Evolutionary conservation across 768 basidiomycete genomes (phyloP).

Genomic region (Epithele typhae): DNA sequence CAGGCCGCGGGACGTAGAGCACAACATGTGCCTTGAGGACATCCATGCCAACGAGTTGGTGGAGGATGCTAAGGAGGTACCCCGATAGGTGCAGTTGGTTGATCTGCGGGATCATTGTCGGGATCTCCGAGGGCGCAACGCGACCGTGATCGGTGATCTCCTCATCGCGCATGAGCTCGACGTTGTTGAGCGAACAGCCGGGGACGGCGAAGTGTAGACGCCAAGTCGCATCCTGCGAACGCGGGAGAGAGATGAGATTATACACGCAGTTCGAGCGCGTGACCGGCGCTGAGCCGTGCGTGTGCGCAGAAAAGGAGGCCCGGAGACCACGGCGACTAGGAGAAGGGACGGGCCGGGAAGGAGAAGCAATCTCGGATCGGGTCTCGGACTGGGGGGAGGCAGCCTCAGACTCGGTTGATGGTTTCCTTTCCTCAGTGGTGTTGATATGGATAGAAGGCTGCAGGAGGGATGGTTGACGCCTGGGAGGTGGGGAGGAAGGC

Average conservation of each 20-base stretch:
- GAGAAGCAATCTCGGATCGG: no score
- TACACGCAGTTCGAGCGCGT: slow-evolving; percentile 70
- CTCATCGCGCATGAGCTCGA: slow-evolving; percentile 50
- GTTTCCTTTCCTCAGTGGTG: no score
- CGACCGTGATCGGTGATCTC: slow-evolving; percentile 58
- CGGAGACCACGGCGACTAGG: not conserved
- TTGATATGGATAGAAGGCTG: no score
- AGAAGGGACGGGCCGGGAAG: no score
- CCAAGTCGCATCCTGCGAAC: slow-evolving; percentile 40
- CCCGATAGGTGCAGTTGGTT: slow-evolving; percentile 47
- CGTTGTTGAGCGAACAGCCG: slow-evolving; percentile 57
- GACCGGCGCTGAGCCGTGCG: slow-evolving; percentile 38
- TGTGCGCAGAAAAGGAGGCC: not conserved
- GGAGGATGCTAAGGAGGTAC: slow-evolving; percentile 51
- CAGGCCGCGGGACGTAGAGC: slow-evolving; percentile 53
- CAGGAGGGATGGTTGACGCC: slow-evolving; percentile 2
- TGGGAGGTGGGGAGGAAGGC: not conserved
- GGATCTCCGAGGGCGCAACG: slow-evolving; percentile 44
- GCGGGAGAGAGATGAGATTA: slow-evolving; percentile 61
- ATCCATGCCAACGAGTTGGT: slow-evolving; percentile 61
- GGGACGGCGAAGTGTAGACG: slow-evolving; percentile 65
- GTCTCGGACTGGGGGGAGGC: no score
- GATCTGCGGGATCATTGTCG: slow-evolving; percentile 41
- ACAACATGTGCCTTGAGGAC: slow-evolving; percentile 62
- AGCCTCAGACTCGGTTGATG: no score